These are phyloP conservation scores for Wallemia ichthyophaga DNA, from an alignment of 1,284 basidiomycete species.

Conservation along the genomic window DNA sequence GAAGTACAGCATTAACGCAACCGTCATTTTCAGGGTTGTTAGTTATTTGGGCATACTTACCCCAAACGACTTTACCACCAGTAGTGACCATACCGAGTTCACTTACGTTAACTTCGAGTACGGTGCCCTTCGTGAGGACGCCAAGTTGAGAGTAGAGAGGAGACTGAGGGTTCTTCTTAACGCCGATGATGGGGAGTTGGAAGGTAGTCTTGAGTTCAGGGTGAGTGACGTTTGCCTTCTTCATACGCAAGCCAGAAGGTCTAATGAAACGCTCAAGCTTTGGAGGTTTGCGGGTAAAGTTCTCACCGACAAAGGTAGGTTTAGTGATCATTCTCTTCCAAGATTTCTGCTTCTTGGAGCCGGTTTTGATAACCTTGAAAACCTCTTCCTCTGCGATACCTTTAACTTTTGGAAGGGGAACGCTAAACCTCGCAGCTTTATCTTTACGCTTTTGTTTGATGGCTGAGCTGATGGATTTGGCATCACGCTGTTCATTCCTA, in stretches of 20 bases:
- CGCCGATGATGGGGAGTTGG: slow-evolving; percentile 87
- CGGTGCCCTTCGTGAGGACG: slow-evolving; percentile 92
- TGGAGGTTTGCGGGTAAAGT: slow-evolving; percentile 91
- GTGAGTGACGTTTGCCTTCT: slow-evolving; percentile 96
- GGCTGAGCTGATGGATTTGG: slow-evolving; percentile 84
- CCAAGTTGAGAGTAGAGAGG: slow-evolving; percentile 72
- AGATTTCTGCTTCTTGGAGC: slow-evolving; percentile 81
- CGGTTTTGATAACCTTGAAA: slow-evolving; percentile 98
- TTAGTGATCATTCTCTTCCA: slow-evolving; percentile 99
- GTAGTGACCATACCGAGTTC: slow-evolving; percentile 97
- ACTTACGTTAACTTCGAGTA: slow-evolving; percentile 93
- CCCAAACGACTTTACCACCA: slow-evolving; percentile 58
- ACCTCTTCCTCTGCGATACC: slow-evolving; percentile 99
- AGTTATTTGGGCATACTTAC: slow-evolving; percentile 41
- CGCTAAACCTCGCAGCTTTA: slow-evolving; percentile 91
- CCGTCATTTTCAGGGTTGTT: slow-evolving; percentile 91
- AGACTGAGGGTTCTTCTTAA: slow-evolving; percentile 98
- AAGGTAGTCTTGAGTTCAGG: slow-evolving; percentile 95
- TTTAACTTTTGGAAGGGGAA: slow-evolving; percentile 82
- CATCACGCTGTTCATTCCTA: slow-evolving; percentile 79
- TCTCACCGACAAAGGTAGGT: slow-evolving; percentile 92
- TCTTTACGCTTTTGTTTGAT: slow-evolving; percentile 98
- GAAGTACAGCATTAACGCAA: slow-evolving; percentile 74
- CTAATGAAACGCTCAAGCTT: slow-evolving; percentile 97
- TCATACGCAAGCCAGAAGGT: slow-evolving; percentile 88